These are phyloP conservation scores for Asterochloris erici DNA, from an alignment of 139 green algal species.

Conservation along the genomic window DNA sequence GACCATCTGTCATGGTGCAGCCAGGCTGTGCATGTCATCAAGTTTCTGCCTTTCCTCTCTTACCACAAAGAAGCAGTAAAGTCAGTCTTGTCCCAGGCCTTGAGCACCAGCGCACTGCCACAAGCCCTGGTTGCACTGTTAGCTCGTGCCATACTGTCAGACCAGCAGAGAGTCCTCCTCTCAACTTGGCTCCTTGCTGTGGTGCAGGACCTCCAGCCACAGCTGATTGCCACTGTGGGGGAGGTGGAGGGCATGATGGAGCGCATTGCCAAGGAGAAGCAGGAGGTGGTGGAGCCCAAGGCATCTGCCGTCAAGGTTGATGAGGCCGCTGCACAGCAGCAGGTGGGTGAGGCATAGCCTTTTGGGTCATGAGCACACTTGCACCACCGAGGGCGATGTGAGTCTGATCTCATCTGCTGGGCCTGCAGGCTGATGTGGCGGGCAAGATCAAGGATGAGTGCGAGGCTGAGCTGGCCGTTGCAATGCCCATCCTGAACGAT, in stretches of 20 bases:
- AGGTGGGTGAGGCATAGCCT: not conserved
- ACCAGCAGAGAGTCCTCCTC: too few species aligned
- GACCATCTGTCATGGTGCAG: not conserved
- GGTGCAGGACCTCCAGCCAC: constrained; percentile 56
- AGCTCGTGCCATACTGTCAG: not conserved
- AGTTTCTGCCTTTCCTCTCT: too few species aligned
- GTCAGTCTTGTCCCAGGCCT: too few species aligned
- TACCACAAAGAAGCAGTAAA: too few species aligned
- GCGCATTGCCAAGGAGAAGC: constrained; percentile 65
- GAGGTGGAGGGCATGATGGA: constrained; percentile 70
- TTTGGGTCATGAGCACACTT: too few species aligned
- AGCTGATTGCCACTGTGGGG: constrained; percentile 64
- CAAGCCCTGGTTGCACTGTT: not conserved
- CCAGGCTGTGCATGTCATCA: too few species aligned
- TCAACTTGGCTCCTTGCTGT: not conserved
- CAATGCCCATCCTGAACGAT: constrained; percentile 73
- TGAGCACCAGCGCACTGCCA: not conserved
- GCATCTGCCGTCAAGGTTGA: constrained; percentile 63
- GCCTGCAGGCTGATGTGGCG: constrained; percentile 47
- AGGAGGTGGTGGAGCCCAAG: constrained; percentile 71
- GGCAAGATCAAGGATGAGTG: constrained; percentile 79
- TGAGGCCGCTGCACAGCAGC: constrained; percentile 57
- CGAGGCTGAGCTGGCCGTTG: constrained; percentile 69
- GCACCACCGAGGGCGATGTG: not conserved
- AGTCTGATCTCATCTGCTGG: not conserved